Evolutionary conservation across 225 moss, liverwort and hornwort genomes (phyloP), one percentile per base, ranked within the genome.

Genomic region (Sphagnum tenellum): DNA sequence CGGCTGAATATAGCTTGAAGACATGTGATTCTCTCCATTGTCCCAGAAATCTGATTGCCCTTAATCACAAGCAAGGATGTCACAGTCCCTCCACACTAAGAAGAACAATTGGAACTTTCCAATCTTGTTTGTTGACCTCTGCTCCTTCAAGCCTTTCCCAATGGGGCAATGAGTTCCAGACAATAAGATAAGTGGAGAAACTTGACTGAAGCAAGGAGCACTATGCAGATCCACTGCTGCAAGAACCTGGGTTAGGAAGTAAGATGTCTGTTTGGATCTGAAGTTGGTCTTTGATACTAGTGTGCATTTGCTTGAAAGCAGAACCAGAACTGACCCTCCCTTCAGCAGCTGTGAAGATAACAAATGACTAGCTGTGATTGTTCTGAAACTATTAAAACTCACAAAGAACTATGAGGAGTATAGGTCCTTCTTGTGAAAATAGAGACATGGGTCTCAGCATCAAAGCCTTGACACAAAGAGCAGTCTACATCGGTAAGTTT

Each of bases 401-500:
- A 52, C 7, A 52, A 9, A 52, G 7, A 6, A 52, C 7, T 5
- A 52, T 9, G 29, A 29, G 29, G 29, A 5, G 2, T 5, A 52
- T 52, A 29, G 29, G 29, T 29, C 29, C 29, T 29, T 29, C 29
- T 29, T 9, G 52, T 5, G 52, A 5, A 9, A 52, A 52, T 9
- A 52, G 52, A 46, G 65, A 72, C 9, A 9, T 52, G 62, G 69
- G 72, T 29, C 29, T 29, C 59, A 72, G 68, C 67, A 76, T 76
- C 56, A 74, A 70, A 73, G 74, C 77, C 59, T 58, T 69, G 76
- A 72, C 71, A 77, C 73, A 84, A 82, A 75, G 67, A 65, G 60
- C 74, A 56, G 89, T 76, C 95, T 96, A 96, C 95, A 96, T 92
- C 81, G 95, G 78, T 86, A 67, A 82, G 67, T 65, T 73, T 84